Evolutionary conservation across 2,329 filamentous ascomycete genomes (phyloP), one percentile per base, ranked within the genome.

Genomic region (Cercospora sesami): DNA sequence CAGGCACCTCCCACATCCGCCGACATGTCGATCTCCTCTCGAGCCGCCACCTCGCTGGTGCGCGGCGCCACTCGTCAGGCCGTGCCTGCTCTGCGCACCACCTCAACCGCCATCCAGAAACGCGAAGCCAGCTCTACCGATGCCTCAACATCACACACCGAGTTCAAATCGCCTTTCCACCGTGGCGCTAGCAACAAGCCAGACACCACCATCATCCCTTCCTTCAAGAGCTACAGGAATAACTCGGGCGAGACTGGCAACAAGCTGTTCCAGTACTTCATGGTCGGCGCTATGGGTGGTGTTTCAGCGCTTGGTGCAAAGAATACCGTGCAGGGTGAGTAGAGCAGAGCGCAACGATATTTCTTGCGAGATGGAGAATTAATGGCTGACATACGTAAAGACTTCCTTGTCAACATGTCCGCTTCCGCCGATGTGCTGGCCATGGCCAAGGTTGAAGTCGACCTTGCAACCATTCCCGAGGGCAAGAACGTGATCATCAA

Each of bases 401-500:
- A 99, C 85, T 99, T 99, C 89, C 88, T 99, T 73, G 93, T 97
- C 86, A 99, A 97, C 89, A 98, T 99, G 96, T 96, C 94, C 78
- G 95, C 95, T 72, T 99, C 95, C 71, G 95, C 95, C 83, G 95
- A 99, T 79, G 93, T 99, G 79, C 85, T 99, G 84, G 95, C 96
- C 80, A 96, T 97, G 90, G 95, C 95, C 83, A 99, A 99, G 90
- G 95, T 99, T 76, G 95, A 99, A 86, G 91, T 99, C 76, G 93
- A 97, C 82, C 91, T 99, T 75, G 86, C 86, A 78, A 82, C 92
- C 73, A 98, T 99, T 78, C 95, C 95, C 72, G 94, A 98, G 87
- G 95, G 95, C 88, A 99, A 98, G 91, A 99, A 99, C 86, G 95
- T 99, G 81, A 96, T 99, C 82, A 96, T 99, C 87, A 99, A 99